Conservation (phyloP, 805 yeast species). For the Metschnikowia bowlesiae region DNA sequence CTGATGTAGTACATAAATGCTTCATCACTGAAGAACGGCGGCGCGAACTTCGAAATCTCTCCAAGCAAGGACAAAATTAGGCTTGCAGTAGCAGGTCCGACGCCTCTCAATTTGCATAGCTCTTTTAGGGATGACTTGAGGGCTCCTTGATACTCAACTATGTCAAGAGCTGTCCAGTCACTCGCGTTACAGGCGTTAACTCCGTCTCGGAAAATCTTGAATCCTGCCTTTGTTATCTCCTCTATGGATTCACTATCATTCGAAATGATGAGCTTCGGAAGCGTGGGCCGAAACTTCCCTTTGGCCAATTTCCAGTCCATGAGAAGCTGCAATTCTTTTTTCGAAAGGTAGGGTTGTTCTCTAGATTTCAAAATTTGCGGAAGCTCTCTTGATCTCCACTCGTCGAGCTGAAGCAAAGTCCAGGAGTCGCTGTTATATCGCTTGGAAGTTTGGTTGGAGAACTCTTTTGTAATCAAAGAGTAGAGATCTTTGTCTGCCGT, state of each 20-base stretch:
- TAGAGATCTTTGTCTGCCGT: conserved; percentile 20
- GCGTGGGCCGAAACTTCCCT: conserved; percentile 41
- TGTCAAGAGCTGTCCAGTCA: conserved; percentile 6
- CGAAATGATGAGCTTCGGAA: conserved; percentile 38
- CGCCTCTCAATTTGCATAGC: conserved; percentile 38
- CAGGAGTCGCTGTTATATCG: conserved; percentile 22
- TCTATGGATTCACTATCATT: conserved; percentile 31
- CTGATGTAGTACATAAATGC: conserved; percentile 35
- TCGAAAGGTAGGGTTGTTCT: conserved; percentile 24
- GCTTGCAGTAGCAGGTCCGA: conserved; percentile 51
- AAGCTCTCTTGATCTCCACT: conserved; percentile 31
- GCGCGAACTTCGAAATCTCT: conserved; percentile 22
- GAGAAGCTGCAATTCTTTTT: conserved; percentile 35
- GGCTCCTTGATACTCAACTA: conserved; percentile 14
- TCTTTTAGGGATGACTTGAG: conserved; percentile 26
- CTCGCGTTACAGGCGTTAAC: neutral
- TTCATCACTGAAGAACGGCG: conserved; percentile 50
- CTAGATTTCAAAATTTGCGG: conserved; percentile 27
- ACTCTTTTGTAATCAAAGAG: conserved; percentile 22
- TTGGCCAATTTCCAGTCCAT: conserved; percentile 48
- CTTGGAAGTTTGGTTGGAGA: conserved; percentile 25
- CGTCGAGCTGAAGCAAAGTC: conserved; percentile 33
- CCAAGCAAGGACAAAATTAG: conserved; percentile 35
- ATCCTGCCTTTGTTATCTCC: conserved; percentile 27
- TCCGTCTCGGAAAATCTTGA: conserved; percentile 9